These are phyloP conservation scores for Coniochaeta sp. DNA, from an alignment of 2,329 filamentous ascomycete genomes.

Conservation along the genomic window DNA sequence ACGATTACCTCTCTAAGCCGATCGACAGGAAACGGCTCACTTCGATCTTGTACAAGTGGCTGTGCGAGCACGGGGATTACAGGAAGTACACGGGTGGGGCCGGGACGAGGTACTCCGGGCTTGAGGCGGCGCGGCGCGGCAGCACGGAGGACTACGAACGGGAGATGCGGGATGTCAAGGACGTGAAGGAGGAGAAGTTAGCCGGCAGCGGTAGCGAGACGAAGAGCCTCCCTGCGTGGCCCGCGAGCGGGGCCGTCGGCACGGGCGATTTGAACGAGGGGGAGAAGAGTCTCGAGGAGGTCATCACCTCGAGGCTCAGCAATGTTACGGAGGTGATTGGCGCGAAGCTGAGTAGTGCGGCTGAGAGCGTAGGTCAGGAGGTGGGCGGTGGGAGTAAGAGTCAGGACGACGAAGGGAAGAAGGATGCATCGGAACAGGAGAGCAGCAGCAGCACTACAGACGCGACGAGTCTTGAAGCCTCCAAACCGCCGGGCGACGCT, in stretches of 20 bases:
- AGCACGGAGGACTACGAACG: background rate
- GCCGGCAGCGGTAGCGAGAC: no score
- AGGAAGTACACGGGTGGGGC: background rate
- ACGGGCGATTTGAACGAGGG: no score
- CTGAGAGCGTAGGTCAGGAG: background rate
- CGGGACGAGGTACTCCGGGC: background rate
- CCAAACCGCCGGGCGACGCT: background rate
- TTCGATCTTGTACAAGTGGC: background rate
- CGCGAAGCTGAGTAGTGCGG: background rate
- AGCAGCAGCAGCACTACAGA: background rate
- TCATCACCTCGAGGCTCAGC: background rate
- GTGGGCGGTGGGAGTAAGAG: background rate
- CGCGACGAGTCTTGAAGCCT: background rate
- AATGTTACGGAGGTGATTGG: background rate
- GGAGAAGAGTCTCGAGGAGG: background rate
- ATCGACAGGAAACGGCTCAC: conserved; percentile 7
- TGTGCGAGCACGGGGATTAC: background rate
- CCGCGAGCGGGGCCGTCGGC: no score
- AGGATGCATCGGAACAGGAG: background rate
- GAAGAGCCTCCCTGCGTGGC: no score
- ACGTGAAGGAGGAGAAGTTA: background rate
- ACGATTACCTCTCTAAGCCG: conserved; percentile 41
- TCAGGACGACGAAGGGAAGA: background rate
- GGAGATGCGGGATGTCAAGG: background rate
- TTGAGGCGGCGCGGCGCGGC: background rate